A percentile compares a stretch with the other conserved stretches of the same genome.
phyloP scores from a whole-genome alignment of 2,329 filamentous ascomycete genomes.

The Thelonectria olida region DNA sequence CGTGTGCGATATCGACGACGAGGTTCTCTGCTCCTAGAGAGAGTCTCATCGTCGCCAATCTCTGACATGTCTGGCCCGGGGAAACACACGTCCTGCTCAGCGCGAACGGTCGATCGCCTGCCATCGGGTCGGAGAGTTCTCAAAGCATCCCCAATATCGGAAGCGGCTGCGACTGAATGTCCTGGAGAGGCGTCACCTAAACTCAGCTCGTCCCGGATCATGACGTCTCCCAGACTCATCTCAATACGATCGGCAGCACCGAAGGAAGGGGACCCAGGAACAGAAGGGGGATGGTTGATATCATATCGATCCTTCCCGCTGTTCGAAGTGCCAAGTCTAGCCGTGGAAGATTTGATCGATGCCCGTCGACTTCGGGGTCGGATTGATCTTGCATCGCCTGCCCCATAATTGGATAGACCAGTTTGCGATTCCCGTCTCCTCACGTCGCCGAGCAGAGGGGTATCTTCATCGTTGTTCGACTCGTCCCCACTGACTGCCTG shows the following conservation, averaged over 20 bases:
- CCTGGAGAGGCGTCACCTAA: conserved; percentile 45
- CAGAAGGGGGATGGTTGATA: conserved; percentile 75
- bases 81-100: conserved; percentile 92
- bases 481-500: conserved; percentile 55
- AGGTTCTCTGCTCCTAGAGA: conserved; percentile 53
- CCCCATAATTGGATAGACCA: conserved; percentile 52
- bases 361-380: conserved; percentile 53
- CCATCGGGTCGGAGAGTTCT: conserved; percentile 43
- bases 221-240: conserved; percentile 72
- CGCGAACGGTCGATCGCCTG: conserved; percentile 67
- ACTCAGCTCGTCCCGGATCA: conserved; percentile 73
- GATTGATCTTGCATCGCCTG: conserved; percentile 48
- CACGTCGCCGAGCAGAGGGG: conserved; percentile 62
- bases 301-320: conserved; percentile 61
- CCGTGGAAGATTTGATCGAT: conserved; percentile 63
- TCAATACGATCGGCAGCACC: conserved; percentile 59
- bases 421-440: conserved; percentile 34
- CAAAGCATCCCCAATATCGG: conserved; percentile 38
- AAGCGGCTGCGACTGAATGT: conserved; percentile 39
- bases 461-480: conserved; percentile 60
- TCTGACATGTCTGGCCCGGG: conserved; percentile 79
- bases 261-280: conserved; percentile 69
- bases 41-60: conserved; percentile 78
- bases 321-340: conserved; percentile 47
- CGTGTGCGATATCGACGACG: conserved; percentile 51